phyloP scores from a whole-genome alignment of 1,139 yeast genomes.

The Yamadazyma atlantica region DNA sequence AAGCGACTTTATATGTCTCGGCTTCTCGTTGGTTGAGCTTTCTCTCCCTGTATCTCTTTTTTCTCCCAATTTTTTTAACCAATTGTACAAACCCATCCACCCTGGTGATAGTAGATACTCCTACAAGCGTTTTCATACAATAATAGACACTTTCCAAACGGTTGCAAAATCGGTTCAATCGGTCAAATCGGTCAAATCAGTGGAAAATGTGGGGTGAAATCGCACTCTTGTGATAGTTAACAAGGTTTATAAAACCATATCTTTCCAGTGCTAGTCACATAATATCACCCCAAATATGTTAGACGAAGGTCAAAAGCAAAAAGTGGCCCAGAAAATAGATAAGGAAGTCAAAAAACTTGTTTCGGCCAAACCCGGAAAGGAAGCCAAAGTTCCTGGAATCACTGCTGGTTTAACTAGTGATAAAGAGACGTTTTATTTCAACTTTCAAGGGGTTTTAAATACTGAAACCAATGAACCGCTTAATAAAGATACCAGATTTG shows the following conservation, averaged over 20 bases:
- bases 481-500: slow-evolving; percentile 29
- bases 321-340: slow-evolving; percentile 13
- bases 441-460: slow-evolving; percentile 24
- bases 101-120: no score
- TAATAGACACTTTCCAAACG: no score
- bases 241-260: neutral
- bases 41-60: no score
- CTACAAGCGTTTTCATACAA: no score
- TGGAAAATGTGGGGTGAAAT: neutral
- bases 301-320: slow-evolving; percentile 3
- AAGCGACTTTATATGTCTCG: no score
- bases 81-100: no score
- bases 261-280: neutral
- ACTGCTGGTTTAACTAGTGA: slow-evolving; percentile 30
- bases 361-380: slow-evolving; percentile 11
- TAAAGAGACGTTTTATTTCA: slow-evolving; percentile 23
- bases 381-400: slow-evolving; percentile 24
- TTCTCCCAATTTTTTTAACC: no score
- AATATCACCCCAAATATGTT: slow-evolving; percentile 2
- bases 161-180: no score
- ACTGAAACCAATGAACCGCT: slow-evolving; percentile 21
- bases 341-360: slow-evolving; percentile 16
- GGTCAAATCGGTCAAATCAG: neutral
- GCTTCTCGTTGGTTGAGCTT: no score
- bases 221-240: neutral